Percentiles rank a stretch among this genome's conserved stretches.
phyloP scores from a whole-genome alignment of 2,329 filamentous ascomycete species.

The Fusarium robinianum region DNA sequence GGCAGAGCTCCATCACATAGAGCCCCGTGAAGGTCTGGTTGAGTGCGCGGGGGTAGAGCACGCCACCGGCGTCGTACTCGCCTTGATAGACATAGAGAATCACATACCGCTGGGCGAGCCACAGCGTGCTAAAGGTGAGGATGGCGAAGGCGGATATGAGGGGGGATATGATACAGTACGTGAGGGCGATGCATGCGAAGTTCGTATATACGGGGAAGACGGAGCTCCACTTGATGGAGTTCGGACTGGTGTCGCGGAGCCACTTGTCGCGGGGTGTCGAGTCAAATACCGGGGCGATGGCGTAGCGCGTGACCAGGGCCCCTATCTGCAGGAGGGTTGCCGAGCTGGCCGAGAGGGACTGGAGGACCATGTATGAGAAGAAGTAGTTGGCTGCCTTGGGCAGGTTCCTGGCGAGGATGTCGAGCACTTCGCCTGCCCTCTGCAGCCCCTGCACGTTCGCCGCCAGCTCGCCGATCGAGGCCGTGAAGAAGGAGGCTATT shows the following conservation, averaged over 20 bases:
- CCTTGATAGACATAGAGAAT: conserved; percentile 94
- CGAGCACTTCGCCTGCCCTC: conserved; percentile 69
- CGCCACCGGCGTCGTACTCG: conserved; percentile 85
- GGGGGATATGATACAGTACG: conserved; percentile 88
- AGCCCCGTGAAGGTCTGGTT: conserved; percentile 95
- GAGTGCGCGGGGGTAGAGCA: conserved; percentile 89
- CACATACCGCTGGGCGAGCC: conserved; percentile 93
- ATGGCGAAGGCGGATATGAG: conserved; percentile 92
- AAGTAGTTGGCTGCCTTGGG: conserved; percentile 94
- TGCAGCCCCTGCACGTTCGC: conserved; percentile 49
- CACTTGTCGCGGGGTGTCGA: conserved; percentile 84
- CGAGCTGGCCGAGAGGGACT: conserved; percentile 87
- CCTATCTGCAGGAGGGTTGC: conserved; percentile 84
- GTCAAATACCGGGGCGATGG: conserved; percentile 80
- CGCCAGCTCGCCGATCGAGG: conserved; percentile 67
- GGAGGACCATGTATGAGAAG: conserved; percentile 97
- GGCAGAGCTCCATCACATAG: conserved; percentile 90
- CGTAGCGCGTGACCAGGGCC: conserved; percentile 78
- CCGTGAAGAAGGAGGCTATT: conserved; percentile 72
- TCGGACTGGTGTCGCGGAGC: conserved; percentile 77
- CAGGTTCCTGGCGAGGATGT: conserved; percentile 75
- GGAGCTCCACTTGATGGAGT: conserved; percentile 82
- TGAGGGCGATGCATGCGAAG: conserved; percentile 86
- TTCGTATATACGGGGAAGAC: conserved; percentile 98
- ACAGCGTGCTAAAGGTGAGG: conserved; percentile 87